Base-by-base conservation (phyloP, 345 rosid species). In the Melaleuca alternifolia region DNA sequence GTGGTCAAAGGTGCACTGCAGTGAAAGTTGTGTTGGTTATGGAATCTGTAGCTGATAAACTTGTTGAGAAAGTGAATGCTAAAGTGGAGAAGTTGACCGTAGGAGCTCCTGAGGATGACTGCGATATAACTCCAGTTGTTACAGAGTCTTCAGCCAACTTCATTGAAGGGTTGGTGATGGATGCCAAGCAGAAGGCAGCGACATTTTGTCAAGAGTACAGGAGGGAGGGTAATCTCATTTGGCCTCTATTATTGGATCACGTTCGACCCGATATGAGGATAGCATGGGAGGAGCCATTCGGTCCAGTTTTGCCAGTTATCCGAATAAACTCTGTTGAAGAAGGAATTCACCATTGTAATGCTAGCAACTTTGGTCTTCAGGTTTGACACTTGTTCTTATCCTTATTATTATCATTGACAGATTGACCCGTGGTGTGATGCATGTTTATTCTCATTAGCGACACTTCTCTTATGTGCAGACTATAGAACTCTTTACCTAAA, bases 241-340 rank as follows among this genome's bases (percentile, higher is more conserved):
- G 99, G 99, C 99, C 99, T 12, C 91, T 97, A 92, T 87, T 97
- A 92, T 86, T 96, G 61, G 99, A 97, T 90, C 91, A 97, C 54
- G 98, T 97, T 56, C 92, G 94, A 87, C 98, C 99, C 3, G 98
- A 96, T 86, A 97, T 97, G 99, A 93, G 99, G 91, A 96, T 97
- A 2, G 99, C 99, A 0, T 97, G 99, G 99, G 99, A 97, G 89
- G 99, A 97, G 87, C 99, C 99, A 0, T 97, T 97, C 2, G 99
- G 99, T 37, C 99, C 99, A 0, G 94, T 97, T 85, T 76, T 97
- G 54, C 99, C 99, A 0, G 98, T 97, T 21, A 88, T 97, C 16
- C 91, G 99, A 90, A 97, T 96, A 86, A 90, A 82, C 83, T 93
- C 99, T 2, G 87, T 95, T 16, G 99, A 97, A 84, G 99, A 97